A percentile compares a stretch with the other conserved stretches of the same genome.
phyloP scores from a whole-genome alignment of 129 eudicot genomes.

The Glebionis coronaria region DNA sequence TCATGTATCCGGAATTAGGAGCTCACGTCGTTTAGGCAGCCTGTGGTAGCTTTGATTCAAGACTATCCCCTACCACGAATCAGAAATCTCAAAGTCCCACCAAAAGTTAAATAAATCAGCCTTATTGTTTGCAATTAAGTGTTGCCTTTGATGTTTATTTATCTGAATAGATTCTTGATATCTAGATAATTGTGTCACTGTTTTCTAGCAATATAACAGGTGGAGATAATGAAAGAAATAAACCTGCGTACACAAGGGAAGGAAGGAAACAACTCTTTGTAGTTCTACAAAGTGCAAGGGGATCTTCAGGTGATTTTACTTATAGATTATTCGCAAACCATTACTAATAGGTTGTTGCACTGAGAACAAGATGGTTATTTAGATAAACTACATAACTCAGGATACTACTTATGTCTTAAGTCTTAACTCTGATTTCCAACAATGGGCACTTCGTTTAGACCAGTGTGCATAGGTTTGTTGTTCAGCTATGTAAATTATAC shows the following conservation, averaged over 20 bases:
- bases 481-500: too few relatives aligned
- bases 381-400: background rate
- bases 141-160: background rate
- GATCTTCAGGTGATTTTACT: too few relatives aligned
- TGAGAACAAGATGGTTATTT: background rate
- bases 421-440: conserved; percentile 1
- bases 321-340: conserved; percentile 9
- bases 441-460: background rate
- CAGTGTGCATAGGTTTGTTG: background rate
- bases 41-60: too few relatives aligned
- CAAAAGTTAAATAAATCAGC: conserved; percentile 80
- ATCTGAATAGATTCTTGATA: conserved; percentile 15
- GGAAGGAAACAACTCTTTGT: conserved; percentile 94
- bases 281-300: conserved; percentile 98
- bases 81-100: conserved; percentile 82
- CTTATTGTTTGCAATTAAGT: conserved; percentile 79
- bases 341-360: conserved; percentile 9
- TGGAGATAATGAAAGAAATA: conserved; percentile 68
- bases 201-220: conserved; percentile 60
- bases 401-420: conserved; percentile 14
- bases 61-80: conserved; percentile 92
- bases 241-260: conserved; percentile 92
- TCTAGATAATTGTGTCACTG: conserved; percentile 15
- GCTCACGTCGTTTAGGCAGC: too few relatives aligned
- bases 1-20: too few relatives aligned